Evolutionary conservation across 306 rosid species (phyloP), one percentile per base, ranked within the genome.

Genomic region (Trifolium pratense): DNA sequence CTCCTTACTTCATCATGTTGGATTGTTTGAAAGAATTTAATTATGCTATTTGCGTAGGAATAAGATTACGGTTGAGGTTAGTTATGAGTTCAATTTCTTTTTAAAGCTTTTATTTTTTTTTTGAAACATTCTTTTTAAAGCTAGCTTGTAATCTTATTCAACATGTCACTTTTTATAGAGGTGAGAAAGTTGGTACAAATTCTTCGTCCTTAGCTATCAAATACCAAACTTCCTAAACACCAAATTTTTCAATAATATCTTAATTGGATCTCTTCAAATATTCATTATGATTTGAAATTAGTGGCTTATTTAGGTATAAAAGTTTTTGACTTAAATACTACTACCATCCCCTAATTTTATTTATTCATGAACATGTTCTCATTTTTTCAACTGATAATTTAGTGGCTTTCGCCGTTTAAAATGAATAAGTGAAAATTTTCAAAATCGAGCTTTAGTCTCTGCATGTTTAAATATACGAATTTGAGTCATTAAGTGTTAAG

Each of bases 121-220:
- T n/a, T n/a, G n/a, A n/a, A n/a, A n/a, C n/a, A n/a, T n/a, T n/a
- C n/a, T n/a, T n/a, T n/a, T n/a, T n/a, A n/a, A n/a, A n/a, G n/a
- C n/a, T n/a, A n/a, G n/a, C n/a, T 29, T 42, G 16, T 15, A 13
- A 40, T 23, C 23, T 45, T 66, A 3, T 43, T 66, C 25, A 17
- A 66, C 57, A 34, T 57, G 23, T 34, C 45, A 70, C 32, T 77
- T 70, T n/a, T 43, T 9, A 17, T 13, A 16, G 58, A 78, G 64
- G 26, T 36, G 68, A 20, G 32, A 69, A 36, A 60, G 21, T 77
- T 60, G 48, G 23, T 51, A 51, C 59, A 37, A 70, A 49, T 16
- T 70, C 37, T 34, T 68, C 6, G 1, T n/a, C 61, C 60, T 21
- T 62, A 11, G 53, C 9, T 77, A 60, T 2, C 52, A 46, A 74